Base-by-base conservation (phyloP, 1,284 basidiomycete genomes). In the Boletellus sp. region DNA sequence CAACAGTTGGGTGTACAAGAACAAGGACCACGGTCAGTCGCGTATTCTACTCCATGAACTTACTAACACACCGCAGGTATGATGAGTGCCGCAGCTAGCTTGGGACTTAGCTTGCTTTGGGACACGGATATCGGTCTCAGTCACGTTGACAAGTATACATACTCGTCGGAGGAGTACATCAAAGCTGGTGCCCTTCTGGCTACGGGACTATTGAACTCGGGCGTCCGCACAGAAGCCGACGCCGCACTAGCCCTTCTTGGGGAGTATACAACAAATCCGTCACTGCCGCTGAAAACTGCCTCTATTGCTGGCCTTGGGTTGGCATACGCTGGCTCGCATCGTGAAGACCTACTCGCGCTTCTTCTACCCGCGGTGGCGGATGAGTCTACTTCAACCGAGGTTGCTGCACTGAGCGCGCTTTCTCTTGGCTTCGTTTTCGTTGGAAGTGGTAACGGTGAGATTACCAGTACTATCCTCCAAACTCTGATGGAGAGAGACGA, bases 1-100 rank as follows among this genome's bases (percentile, higher is more conserved):
- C 21, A 91, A 87, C 70, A 95, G 92, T 61, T 99, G 95, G 92
- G 94, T 99, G 58, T 99, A 99, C 80, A 98, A 98, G 82, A 98
- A 98, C 77, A 98, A 98, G 74, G 96, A 98, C 52, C 90, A 97
- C 57, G 91, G 91, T 86, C 57, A 30, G 77, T 61, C 3, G n/a
- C 21, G 13, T 46, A 41, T 42, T 48, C 24, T 47, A 43, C 35
- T 30, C n/a, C 24, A 32, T 54, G 39, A 32, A 5, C 49, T 8
- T 54, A 24, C 50, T 49, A 5, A 68, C 24, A 26, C 19, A 22
- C 22, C 16, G 45, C 38, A 89, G 93, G 93, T 53, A 98, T 97
- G 93, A 86, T 97, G 79, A 94, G 91, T 58, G 97, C 97, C 18
- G 85, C 96, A 19, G 97, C 97, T 3, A 95, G 91, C 55, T 81